These are phyloP conservation scores for Plantago elongata DNA, from an alignment of 257 asterid genomes.

Conservation along the genomic window DNA sequence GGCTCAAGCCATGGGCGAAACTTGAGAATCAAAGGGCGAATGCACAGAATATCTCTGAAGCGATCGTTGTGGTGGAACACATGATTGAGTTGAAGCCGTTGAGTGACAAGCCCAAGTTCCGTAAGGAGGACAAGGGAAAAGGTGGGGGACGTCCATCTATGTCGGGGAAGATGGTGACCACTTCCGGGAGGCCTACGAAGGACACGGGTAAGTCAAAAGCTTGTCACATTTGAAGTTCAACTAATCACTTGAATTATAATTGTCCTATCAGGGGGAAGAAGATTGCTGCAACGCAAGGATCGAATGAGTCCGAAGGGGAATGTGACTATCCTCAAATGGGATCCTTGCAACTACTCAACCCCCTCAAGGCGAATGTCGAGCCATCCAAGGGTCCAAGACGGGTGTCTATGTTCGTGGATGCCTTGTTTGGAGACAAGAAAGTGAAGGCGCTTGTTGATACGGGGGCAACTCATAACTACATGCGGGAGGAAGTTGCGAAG, in stretches of 20 bases:
- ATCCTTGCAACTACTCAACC: not conserved
- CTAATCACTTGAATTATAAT: not conserved
- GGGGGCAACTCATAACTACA: too few relatives aligned
- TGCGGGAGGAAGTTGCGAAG: too few relatives aligned
- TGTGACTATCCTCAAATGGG: not conserved
- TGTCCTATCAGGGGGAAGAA: not conserved
- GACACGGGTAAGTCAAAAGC: not conserved
- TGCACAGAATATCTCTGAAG: not conserved
- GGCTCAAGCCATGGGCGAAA: not conserved
- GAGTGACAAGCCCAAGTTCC: not conserved
- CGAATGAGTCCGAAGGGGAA: not conserved
- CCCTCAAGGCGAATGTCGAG: too few relatives aligned
- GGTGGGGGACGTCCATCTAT: not conserved
- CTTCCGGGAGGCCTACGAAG: not conserved
- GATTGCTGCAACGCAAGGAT: not conserved
- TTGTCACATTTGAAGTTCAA: not conserved
- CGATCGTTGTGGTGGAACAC: not conserved
- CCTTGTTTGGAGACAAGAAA: too few relatives aligned
- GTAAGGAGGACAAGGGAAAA: not conserved
- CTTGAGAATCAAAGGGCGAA: not conserved
- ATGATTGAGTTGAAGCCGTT: not conserved
- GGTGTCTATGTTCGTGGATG: too few relatives aligned
- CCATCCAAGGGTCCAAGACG: too few relatives aligned
- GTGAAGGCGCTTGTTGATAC: too few relatives aligned
- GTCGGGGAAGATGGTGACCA: not conserved